Base-by-base conservation (phyloP, 805 yeast genomes). In the Candida sithepensis region DNA sequence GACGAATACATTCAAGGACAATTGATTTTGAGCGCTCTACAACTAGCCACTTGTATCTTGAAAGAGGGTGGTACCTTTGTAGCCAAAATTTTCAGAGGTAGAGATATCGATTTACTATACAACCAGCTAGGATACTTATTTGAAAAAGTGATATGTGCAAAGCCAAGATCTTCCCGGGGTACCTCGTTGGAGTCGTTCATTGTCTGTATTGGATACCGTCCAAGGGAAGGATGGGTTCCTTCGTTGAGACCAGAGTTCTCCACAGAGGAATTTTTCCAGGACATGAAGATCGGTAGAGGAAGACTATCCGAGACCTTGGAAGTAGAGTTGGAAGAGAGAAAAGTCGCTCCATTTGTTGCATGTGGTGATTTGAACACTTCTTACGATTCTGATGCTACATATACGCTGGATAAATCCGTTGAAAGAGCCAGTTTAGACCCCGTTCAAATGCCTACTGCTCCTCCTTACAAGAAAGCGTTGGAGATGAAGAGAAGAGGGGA, bases 1-100 rank as follows among this genome's bases (percentile, higher is more conserved):
- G 99, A 94, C 65, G 99, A 94, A 66, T 94, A 92, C 63, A 87
- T 94, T 48, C 99, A 94, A 70, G 97, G 96, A 2, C 98, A 94
- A 64, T 72, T 94, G 48, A 87, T 94, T 44, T 72, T 91, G 57
- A 85, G 97, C 36, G 99, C 99, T 1, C 70, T 94, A 47, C 96
- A 90, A 59, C 72, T 94, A 47, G 91, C 98, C 2, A 87, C 97
- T 1, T 89, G 96, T 62, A 74, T 94, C 18, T 74, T 94, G 51
- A 81, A 88, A 61, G 85, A 88, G 13, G 96, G 96, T 33, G 99
- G 99, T 44, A 74, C 85, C 0, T 94, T 94, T 71, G 96, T 91
- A 23, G 99, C 99, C 42, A 94, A 94, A 69, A 90, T 94, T 45
- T 94, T 94, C 68, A 75, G 99, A 59, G 99, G 99, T 10, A 74